Evolutionary conservation across 352 stramenopile species (phyloP).

Genomic region (Albugo candida): DNA sequence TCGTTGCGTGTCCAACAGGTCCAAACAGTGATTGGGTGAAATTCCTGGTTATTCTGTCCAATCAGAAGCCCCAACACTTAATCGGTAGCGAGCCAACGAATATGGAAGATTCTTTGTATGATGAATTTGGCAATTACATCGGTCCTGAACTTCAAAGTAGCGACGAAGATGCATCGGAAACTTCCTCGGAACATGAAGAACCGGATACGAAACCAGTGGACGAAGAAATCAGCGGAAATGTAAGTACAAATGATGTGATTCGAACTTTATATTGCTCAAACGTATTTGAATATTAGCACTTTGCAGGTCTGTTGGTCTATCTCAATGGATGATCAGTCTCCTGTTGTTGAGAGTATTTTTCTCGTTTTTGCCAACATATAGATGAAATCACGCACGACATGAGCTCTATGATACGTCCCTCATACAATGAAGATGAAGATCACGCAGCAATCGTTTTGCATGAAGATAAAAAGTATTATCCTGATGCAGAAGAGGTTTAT

Average conservation of each 20-base stretch:
- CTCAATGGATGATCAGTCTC: conserved; percentile 3
- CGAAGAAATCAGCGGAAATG: not conserved
- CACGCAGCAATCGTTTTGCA: conserved; percentile 94
- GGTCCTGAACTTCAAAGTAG: conserved; percentile 87
- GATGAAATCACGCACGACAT: conserved; percentile 14
- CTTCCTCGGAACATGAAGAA: conserved; percentile 15
- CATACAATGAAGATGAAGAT: conserved; percentile 34
- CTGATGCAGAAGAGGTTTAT: conserved; percentile 92
- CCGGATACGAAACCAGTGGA: conserved; percentile 23
- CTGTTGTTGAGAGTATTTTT: conserved; percentile 28
- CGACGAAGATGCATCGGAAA: conserved; percentile 32
- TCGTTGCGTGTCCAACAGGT: too few relatives aligned
- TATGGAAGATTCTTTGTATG: conserved; percentile 95
- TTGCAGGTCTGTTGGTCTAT: not conserved
- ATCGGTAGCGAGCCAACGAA: not conserved
- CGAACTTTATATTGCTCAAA: not conserved
- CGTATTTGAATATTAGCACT: conserved; percentile 2
- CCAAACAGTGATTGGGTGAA: too few relatives aligned
- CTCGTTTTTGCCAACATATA: conserved; percentile 1
- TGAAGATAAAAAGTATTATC: conserved; percentile 99
- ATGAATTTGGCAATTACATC: conserved; percentile 99
- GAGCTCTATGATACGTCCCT: conserved; percentile 26
- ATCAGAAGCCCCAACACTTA: too few relatives aligned
- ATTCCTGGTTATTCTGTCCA: too few relatives aligned
- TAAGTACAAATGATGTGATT: conserved; percentile 5